Base-by-base conservation (phyloP, 2,329 filamentous ascomycete genomes). In the Fusarium sp. region DNA sequence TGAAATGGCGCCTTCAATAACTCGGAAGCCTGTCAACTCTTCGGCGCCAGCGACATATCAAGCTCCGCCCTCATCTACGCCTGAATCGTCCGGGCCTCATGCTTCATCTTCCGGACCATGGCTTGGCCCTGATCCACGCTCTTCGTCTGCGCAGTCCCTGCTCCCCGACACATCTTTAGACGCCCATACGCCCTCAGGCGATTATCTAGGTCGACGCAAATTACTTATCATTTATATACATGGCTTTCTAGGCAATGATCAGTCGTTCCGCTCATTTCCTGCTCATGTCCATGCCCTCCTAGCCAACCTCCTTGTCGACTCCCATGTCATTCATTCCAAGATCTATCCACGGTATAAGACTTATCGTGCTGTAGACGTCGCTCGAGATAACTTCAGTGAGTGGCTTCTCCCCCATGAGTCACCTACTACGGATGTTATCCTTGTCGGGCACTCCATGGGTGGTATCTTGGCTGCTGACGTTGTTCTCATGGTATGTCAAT, bases 401-500 rank as follows among this genome's bases (percentile, higher is more conserved):
- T 98, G 94, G 93, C 83, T 97, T 31, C 83, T 87, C 60, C 93
- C 93, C 8, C 93, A 97, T 73, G 91, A 95, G 77, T 88, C 88
- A 28, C 81, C 85, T 6, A 87, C 84, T 21, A 94, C 93, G 2
- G 94, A 98, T 81, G 85, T 97, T 4, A 84, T 98, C 21, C 84
- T 98, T 5, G 83, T 97, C 4, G 94, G 94, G 1, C 94, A 97
- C 78, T 97, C 93, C 42, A 95, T 98, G 89, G 94, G 94, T 17
- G 94, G 94, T 2, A 84, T 98, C 24, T 79, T 98, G 26, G 88
- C 92, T 26, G 93, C 92, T 2, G 94, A 98, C 73, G 87, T 97
- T 26, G 89, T 89, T 4, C 82, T 97, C 44, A 85, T 92, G 77
- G 86, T 85, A 73, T 74, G 80, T 49, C 22, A 22, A 50, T 22